Evolutionary conservation across 106 monocot genomes (phyloP).

Genomic region (Apostasia ramifera): DNA sequence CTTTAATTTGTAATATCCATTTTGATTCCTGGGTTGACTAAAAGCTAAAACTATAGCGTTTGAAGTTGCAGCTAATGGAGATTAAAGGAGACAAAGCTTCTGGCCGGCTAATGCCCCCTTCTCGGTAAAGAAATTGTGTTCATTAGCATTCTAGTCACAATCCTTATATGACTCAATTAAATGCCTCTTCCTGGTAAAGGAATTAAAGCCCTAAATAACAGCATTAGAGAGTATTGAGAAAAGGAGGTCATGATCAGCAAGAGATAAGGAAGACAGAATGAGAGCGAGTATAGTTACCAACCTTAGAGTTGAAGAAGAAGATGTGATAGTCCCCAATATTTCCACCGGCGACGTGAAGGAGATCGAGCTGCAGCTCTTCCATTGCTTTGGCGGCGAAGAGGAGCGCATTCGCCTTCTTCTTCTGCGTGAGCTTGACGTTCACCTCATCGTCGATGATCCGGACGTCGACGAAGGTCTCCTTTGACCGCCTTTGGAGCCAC

Average conservation of each 20-base stretch:
- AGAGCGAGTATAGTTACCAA: conserved; percentile 3
- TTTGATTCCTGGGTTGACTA: no score
- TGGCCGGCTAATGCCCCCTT: not conserved
- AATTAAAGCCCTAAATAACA: no score
- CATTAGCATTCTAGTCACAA: no score
- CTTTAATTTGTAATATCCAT: no score
- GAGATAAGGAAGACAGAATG: not conserved
- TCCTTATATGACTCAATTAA: no score
- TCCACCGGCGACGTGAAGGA: conserved; percentile 64
- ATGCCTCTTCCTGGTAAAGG: no score
- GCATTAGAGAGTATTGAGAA: no score
- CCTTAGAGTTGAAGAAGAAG: conserved; percentile 97
- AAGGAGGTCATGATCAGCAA: not conserved
- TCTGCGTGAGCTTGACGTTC: conserved; percentile 76
- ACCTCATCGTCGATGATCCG: conserved; percentile 93
- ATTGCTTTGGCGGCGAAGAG: conserved; percentile 52
- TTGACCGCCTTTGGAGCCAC: conserved; percentile 75
- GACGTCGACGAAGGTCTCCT: conserved; percentile 73
- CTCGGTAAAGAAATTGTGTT: not conserved
- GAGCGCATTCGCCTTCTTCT: conserved; percentile 62
- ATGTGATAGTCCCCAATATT: conserved; percentile 74
- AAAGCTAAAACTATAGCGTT: no score
- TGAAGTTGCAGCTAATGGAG: no score
- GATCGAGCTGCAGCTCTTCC: conserved; percentile 73
- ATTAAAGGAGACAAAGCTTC: no score